Conservation (phyloP, 495 filamentous ascomycete genomes). For the Talaromyces thailandensis region DNA sequence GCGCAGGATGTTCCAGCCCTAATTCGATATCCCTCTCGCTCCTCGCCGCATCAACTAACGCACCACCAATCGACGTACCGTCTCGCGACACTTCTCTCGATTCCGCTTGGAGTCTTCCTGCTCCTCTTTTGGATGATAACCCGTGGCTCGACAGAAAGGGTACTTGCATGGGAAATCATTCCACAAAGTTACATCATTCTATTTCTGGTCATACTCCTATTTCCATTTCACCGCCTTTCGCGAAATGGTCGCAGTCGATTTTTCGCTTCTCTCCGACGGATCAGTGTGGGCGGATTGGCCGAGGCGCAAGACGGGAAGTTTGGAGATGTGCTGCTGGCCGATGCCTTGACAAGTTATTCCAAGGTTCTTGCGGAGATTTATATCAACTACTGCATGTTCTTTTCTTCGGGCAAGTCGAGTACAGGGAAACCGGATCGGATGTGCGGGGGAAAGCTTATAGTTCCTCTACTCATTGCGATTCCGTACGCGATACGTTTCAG, state of each 20-base stretch:
- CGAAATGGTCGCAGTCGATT: conserved; percentile 67
- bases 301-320: conserved; percentile 79
- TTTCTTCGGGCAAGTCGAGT: conserved; percentile 54
- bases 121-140: conserved; percentile 77
- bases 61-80: conserved; percentile 79
- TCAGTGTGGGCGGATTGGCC: conserved; percentile 72
- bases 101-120: conserved; percentile 60
- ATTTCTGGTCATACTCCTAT: conserved; percentile 57
- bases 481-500: conserved; percentile 80
- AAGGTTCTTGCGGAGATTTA: conserved; percentile 87
- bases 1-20: conserved; percentile 65
- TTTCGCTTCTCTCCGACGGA: conserved; percentile 58
- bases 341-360: conserved; percentile 89
- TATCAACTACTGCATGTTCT: conserved; percentile 83
- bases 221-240: conserved; percentile 63
- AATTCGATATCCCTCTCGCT: conserved; percentile 66
- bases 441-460: conserved; percentile 65
- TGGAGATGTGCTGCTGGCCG: conserved; percentile 87
- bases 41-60: conserved; percentile 52
- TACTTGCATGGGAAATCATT: conserved; percentile 68
- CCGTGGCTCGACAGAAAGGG: conserved; percentile 52
- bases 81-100: conserved; percentile 63
- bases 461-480: conserved; percentile 71
- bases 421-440: conserved; percentile 72
- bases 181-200: conserved; percentile 71